Evolutionary conservation across 2,329 filamentous ascomycete genomes (phyloP).

Genomic region (Trichoderma guizhouense): DNA sequence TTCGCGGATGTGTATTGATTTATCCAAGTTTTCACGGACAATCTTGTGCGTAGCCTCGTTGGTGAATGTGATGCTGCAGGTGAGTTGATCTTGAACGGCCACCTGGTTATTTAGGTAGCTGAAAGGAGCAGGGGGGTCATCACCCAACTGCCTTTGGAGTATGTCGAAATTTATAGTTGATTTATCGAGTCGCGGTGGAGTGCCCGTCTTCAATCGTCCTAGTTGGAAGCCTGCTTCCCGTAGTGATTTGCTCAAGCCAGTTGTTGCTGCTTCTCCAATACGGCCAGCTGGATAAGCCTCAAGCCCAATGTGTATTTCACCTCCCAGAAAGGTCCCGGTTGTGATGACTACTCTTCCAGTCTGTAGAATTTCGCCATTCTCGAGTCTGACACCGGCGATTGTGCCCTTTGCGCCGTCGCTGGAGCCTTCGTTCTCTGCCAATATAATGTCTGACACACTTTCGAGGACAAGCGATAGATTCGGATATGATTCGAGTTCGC

Average conservation of each 20-base stretch:
- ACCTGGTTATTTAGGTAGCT: slow-evolving; percentile 83
- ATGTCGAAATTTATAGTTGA: slow-evolving; percentile 75
- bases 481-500: slow-evolving; percentile 74
- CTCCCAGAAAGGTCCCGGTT: slow-evolving; percentile 90
- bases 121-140: slow-evolving; percentile 84
- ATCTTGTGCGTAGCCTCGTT: slow-evolving; percentile 80
- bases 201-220: slow-evolving; percentile 91
- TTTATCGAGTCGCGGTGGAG: slow-evolving; percentile 80
- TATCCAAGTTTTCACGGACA: slow-evolving; percentile 84
- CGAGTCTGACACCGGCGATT: slow-evolving; percentile 81
- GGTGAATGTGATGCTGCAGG: slow-evolving; percentile 85
- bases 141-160: slow-evolving; percentile 72
- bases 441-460: slow-evolving; percentile 87
- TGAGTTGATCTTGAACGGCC: slow-evolving; percentile 73
- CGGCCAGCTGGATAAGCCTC: slow-evolving; percentile 81
- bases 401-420: slow-evolving; percentile 54
- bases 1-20: slow-evolving; percentile 93
- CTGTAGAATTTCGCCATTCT: slow-evolving; percentile 79
- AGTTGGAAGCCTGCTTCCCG: slow-evolving; percentile 83
- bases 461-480: slow-evolving; percentile 79
- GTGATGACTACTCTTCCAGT: slow-evolving; percentile 87
- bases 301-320: slow-evolving; percentile 93
- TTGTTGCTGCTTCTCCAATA: slow-evolving; percentile 91
- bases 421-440: slow-evolving; percentile 47
- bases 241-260: slow-evolving; percentile 87